Base-by-base conservation (phyloP, 768 basidiomycete genomes). In the Leucocoprinus leucothites region DNA sequence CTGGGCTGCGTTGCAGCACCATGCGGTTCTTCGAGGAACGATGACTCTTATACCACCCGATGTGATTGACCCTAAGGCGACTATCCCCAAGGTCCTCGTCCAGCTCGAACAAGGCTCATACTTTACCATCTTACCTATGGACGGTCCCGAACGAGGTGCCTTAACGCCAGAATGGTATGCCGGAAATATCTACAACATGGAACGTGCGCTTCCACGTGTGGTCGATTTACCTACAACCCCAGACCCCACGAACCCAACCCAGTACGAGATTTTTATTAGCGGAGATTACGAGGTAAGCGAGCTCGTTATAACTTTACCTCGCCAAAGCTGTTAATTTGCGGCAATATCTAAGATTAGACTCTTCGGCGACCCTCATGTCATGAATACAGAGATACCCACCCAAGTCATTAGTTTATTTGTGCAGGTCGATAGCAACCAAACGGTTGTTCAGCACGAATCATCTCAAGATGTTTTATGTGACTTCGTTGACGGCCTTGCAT, bases 1-100 rank as follows among this genome's bases (percentile, higher is more conserved):
- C 11, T 94, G 93, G 93, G 87, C 91, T 21, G 86, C 82, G 19
- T 70, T 94, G 16, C 93, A 96, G 67, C 89, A 92, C 62, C 84
- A 92, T 61, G 77, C 81, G 7, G 70, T 93, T 26, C 74, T 94
- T 16, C 84, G 81, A 34, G 81, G 87, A 0, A 80, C 77, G 9
- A 56, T 94, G 3, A 85, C 79, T 1, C 57, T 94, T 16, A 69
- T 75, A 47, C 82, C 85, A 9, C 80, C 80, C 14, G 24, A 14
- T 36, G 54, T 28, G 57, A 52, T 43, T 9, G 57, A 24, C 19
- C 42, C 19, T 46, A 57, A 11, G 42, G 62, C 44, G 34, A 24
- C 19, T 7, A 26, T 52, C 6, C 50, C 53, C 11, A 67, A 76
- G 11, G 70, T 94, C 44, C 72, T 76, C 2, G 72, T 90, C 1